phyloP scores from a whole-genome alignment of 768 basidiomycete genomes.

The Galerina sulciceps region DNA sequence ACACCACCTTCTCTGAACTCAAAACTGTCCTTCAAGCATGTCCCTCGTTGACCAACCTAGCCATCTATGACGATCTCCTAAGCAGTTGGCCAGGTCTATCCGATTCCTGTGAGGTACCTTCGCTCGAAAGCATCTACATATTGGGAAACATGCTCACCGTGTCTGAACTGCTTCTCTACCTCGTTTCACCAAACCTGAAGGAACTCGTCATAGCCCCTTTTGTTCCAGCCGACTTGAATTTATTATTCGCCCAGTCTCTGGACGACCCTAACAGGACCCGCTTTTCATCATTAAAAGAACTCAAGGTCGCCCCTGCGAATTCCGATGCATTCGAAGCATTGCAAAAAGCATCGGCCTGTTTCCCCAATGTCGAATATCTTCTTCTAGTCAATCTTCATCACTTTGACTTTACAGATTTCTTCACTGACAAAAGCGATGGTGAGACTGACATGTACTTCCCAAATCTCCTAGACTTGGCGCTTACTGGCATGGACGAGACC shows the following conservation, averaged over 20 bases:
- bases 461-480: neutral
- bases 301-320: neutral
- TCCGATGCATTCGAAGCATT: neutral
- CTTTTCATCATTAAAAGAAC: neutral
- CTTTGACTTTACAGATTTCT: neutral
- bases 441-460: neutral
- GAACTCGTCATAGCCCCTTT: slow-evolving; percentile 17
- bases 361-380: neutral
- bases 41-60: slow-evolving; percentile 4
- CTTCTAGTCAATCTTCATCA: neutral
- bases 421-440: neutral
- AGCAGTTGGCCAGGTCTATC: neutral
- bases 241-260: neutral
- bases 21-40: slow-evolving; percentile 5
- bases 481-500: neutral
- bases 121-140: slow-evolving; percentile 13
- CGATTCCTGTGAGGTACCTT: neutral
- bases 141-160: slow-evolving; percentile 21
- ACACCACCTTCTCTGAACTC: slow-evolving; percentile 7
- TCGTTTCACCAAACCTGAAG: slow-evolving; percentile 14
- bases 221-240: slow-evolving; percentile 4
- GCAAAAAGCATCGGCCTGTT: neutral
- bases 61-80: slow-evolving; percentile 20
- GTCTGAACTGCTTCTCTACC: slow-evolving; percentile 19
- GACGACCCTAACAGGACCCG: neutral